Base-by-base conservation (phyloP, 2,329 filamentous ascomycete species). In the Drechslerella dactyloides region DNA sequence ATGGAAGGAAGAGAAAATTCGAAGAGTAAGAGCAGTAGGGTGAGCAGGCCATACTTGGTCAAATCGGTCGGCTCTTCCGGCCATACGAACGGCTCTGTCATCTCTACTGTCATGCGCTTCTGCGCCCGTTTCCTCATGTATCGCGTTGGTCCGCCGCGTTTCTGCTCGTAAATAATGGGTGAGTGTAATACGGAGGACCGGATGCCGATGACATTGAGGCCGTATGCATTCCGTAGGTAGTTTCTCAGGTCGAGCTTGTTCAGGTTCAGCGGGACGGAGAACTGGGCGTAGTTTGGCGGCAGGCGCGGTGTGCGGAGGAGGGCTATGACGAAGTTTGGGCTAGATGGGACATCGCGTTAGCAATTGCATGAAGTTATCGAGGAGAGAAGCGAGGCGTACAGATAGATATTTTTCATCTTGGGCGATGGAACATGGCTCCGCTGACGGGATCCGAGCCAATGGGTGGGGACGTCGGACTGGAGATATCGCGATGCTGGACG, bases 231-330 rank as follows among this genome's bases (percentile, higher is more conserved):
- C 82, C 86, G 90, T 73, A 99, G 88, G 83, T 97, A 99, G 82
- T 97, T 93, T 80, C 92, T 90, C 46, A 99, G 82, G 80, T 99
- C 94, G 80, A 97, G 89, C 82, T 99, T 99, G 84, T 91, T 96
- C 84, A 97, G 92, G 77, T 86, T 87, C 76, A 97, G 85, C 10
- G 94, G 94, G 33, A 97, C 93, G 77, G 89, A 85, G 86, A 99
- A 99, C 77, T 88, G 89, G 74, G 93, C 94, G 79, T 90, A 91
- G 79, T 87, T 89, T 19, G 93, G 87, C 6, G 90, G 88, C 60
- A 90, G 85, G 75, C 85, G 84, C 30, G 87, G 86, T 68, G 87
- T 89, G 76, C 88, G 89, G 76, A 96, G 83, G 77, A 97, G 86
- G 72, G 89, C 88, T 78, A 97, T 83, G 74, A 87, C 86, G 82